phyloP scores from a whole-genome alignment of 2,329 filamentous ascomycete species.

The Didymella sp. region DNA sequence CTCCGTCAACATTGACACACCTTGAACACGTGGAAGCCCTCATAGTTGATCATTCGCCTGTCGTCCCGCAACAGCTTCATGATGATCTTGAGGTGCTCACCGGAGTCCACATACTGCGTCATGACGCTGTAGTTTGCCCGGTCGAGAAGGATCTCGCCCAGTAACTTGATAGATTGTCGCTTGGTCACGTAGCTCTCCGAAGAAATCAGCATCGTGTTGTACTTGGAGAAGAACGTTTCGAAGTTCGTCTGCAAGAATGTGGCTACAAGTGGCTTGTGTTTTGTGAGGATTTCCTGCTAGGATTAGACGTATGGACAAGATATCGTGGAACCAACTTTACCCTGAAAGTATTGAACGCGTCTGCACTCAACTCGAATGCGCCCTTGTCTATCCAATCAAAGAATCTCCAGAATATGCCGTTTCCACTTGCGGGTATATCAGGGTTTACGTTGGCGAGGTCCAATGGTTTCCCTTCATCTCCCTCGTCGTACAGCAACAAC shows the following conservation, averaged over 20 bases:
- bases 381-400: slow-evolving; percentile 97
- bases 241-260: slow-evolving; percentile 90
- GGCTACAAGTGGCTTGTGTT: slow-evolving; percentile 89
- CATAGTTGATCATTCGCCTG: slow-evolving; percentile 98
- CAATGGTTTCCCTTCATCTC: slow-evolving; percentile 74
- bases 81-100: slow-evolving; percentile 95
- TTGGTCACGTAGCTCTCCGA: slow-evolving; percentile 98
- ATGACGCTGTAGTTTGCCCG: slow-evolving; percentile 97
- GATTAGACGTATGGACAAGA: slow-evolving; percentile 22
- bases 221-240: slow-evolving; percentile 88
- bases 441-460: slow-evolving; percentile 80
- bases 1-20: slow-evolving; percentile 43
- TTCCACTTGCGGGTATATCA: slow-evolving; percentile 75
- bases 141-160: slow-evolving; percentile 93
- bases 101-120: slow-evolving; percentile 94
- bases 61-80: slow-evolving; percentile 98
- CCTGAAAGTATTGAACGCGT: slow-evolving; percentile 96
- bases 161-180: slow-evolving; percentile 94
- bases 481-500: slow-evolving; percentile 91
- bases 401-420: slow-evolving; percentile 94
- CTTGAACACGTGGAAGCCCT: slow-evolving; percentile 99
- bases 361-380: slow-evolving; percentile 94
- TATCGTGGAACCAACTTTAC: slow-evolving; percentile 56
- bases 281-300: slow-evolving; percentile 85
- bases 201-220: slow-evolving; percentile 86